Base-by-base conservation (phyloP, 1,284 basidiomycete species). In the Austroboletus novae-zelandiae region DNA sequence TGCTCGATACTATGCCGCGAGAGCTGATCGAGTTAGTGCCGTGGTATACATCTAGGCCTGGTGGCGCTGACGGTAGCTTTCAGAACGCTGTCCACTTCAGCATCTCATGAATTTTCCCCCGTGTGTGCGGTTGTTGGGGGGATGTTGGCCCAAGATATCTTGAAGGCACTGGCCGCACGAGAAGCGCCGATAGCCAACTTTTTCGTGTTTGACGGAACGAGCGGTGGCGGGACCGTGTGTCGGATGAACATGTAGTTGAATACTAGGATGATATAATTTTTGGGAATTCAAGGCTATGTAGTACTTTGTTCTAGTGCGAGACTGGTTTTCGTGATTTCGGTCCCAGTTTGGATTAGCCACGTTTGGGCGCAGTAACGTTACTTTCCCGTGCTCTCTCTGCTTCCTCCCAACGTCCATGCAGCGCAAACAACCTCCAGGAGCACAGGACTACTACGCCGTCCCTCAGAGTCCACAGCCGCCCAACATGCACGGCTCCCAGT, bases 161-260 rank as follows among this genome's bases (percentile, higher is more conserved):
- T 99, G 40, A 96, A 98, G 68, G 84, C 91, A 0, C 75, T 99
- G 34, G 91, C 89, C 39, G 91, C 87, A 48, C 86, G 93, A 48
- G 95, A 98, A 62, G 83, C 87, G 41, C 96, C 96, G 1, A 86
- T 98, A 53, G 86, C 89, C 46, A 98, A 99, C 68, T 88, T 98
- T 62, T 86, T 96, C 59, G 78, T 85, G n/a, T 91, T 95, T 56
- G 87, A 96, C 66, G 91, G 93, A 29, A 83, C 77, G 59, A 87
- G 85, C 18, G 89, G 88, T 45, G 80, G 81, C 17, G 89, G 84
- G 7, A 86, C 84, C 11, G 85, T 88, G 17, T 81, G 72, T 56
- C 72, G 75, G 32, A 72, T 81, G 71, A 71, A 70, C 48, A 77
- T 81, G 74, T 66, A 67, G 47, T 18, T 6, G 20, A 23, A n/a